Conservation (phyloP, 2,329 filamentous ascomycete genomes). For the Teratosphaeriaceae sp. region DNA sequence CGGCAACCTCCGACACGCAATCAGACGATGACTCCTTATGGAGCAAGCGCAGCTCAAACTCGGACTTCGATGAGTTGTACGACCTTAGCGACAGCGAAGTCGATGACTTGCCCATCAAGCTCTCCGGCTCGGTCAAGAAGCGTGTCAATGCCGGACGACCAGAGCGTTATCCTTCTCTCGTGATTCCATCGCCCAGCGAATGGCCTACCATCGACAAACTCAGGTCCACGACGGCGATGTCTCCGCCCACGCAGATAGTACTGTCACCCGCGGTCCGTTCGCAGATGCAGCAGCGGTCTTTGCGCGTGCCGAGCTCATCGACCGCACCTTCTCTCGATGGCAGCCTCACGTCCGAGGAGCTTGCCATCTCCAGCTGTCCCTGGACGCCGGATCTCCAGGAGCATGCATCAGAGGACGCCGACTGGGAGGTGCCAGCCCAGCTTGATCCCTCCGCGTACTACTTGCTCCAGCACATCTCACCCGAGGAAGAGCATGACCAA, state of each 20-base stretch:
- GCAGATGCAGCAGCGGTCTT: conserved; percentile 54
- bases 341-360: conserved; percentile 79
- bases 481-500: conserved; percentile 33
- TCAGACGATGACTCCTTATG: conserved; percentile 38
- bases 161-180: conserved; percentile 48
- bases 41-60: conserved; percentile 59
- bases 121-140: conserved; percentile 47
- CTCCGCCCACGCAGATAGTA: conserved; percentile 40
- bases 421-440: conserved; percentile 54
- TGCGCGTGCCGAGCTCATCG: conserved; percentile 65
- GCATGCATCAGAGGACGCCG: conserved; percentile 48
- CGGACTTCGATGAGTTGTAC: conserved; percentile 81
- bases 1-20: conserved; percentile 49
- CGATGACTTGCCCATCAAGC: conserved; percentile 44
- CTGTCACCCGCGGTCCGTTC: conserved; percentile 49
- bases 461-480: conserved; percentile 67
- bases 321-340: conserved; percentile 85
- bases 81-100: conserved; percentile 77
- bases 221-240: conserved; percentile 38
- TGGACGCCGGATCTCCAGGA: conserved; percentile 66
- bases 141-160: conserved; percentile 28
- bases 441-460: conserved; percentile 76
- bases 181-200: conserved; percentile 52
- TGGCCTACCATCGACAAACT: conserved; percentile 53
- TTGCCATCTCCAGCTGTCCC: conserved; percentile 75